Conservation (phyloP, 2,329 filamentous ascomycete species). For the Aurifilum marmelostoma region DNA sequence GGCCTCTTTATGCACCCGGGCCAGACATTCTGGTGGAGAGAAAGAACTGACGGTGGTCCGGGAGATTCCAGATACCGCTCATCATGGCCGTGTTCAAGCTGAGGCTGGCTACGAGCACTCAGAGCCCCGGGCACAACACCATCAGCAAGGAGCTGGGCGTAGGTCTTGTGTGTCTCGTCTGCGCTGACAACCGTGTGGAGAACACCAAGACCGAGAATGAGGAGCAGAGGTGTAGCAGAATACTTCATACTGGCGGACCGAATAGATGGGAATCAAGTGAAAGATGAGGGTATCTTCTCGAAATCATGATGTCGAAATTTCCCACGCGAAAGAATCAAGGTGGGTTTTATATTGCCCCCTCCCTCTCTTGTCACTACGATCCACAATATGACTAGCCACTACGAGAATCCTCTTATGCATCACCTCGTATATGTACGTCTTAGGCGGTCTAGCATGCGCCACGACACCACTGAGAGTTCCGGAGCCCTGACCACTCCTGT, state of each 20-base stretch:
- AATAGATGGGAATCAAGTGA: background rate
- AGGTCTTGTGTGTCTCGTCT: slow-evolving; percentile 2
- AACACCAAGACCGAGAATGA: background rate
- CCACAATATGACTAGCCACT: background rate
- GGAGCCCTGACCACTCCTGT: background rate
- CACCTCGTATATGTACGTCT: background rate
- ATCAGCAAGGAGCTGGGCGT: background rate
- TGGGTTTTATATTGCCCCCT: background rate
- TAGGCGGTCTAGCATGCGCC: background rate
- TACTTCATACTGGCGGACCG: background rate
- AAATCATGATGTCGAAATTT: too few species aligned
- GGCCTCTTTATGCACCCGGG: background rate
- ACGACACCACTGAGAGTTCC: background rate
- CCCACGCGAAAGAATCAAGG: background rate
- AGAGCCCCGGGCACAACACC: background rate
- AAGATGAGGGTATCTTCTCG: background rate
- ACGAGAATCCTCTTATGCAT: background rate
- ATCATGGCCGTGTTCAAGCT: background rate
- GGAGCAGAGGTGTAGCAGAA: background rate
- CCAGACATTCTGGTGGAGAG: too few species aligned
- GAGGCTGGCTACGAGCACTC: background rate
- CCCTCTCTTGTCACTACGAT: background rate
- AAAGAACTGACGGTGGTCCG: background rate
- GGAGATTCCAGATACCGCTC: background rate
- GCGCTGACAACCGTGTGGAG: background rate